These are phyloP conservation scores for Ulvella scutata DNA, from an alignment of 139 green algal species.

Conservation along the genomic window DNA sequence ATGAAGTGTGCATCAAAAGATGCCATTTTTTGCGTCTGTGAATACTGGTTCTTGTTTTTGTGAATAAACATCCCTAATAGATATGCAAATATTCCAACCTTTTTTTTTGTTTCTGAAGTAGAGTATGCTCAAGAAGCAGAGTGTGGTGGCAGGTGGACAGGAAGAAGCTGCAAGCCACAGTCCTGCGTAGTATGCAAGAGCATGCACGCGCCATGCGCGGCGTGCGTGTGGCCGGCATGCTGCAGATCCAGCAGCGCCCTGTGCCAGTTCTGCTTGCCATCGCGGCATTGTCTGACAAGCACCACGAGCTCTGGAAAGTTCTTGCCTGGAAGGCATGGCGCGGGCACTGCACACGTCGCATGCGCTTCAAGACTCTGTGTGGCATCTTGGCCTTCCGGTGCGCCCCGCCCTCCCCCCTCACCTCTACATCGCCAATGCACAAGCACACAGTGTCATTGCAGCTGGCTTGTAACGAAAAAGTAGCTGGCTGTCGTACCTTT, in stretches of 20 bases:
- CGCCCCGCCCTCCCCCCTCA: too few species aligned
- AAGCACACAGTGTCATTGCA: too few species aligned
- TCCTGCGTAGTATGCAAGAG: not conserved
- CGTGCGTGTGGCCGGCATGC: not conserved
- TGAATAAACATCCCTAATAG: too few species aligned
- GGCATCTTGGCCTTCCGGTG: not conserved
- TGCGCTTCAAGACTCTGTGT: not conserved
- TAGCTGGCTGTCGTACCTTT: too few species aligned
- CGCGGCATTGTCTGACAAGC: not conserved
- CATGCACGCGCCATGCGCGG: not conserved
- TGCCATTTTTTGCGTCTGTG: too few species aligned
- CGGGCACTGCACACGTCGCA: not conserved
- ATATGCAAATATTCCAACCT: too few species aligned
- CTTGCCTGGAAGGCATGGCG: not conserved
- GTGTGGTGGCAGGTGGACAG: not conserved
- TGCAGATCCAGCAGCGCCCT: not conserved
- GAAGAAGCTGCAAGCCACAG: not conserved
- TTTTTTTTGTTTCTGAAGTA: too few species aligned
- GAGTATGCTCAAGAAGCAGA: too few species aligned
- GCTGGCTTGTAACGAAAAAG: too few species aligned
- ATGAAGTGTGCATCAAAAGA: too few species aligned
- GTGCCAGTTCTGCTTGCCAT: not conserved
- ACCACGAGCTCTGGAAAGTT: not conserved
- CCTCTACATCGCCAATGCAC: too few species aligned
- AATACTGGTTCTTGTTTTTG: too few species aligned